A percentile compares a stretch with the other conserved stretches of the same genome.
Conservation (phyloP, 306 rosid species). For the Dalbergia oliveri region DNA sequence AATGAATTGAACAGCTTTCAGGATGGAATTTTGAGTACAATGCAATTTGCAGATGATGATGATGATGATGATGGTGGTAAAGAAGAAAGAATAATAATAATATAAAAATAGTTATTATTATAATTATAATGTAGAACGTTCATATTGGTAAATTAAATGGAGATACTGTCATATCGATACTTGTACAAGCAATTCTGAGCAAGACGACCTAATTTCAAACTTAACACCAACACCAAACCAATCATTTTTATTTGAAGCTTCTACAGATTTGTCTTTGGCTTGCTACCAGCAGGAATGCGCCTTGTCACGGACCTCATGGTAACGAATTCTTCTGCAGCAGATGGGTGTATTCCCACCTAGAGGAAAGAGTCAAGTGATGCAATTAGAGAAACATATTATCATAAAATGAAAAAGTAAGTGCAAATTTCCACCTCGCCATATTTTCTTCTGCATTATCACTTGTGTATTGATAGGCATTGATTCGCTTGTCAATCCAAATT, state of each 20-base stretch:
- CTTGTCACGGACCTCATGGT: conserved; percentile 87
- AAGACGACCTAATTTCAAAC: neutral
- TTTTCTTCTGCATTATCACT: neutral
- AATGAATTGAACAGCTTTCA: neutral
- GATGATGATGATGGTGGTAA: too few relatives aligned
- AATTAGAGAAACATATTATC: neutral
- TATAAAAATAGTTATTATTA: neutral
- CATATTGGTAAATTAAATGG: neutral
- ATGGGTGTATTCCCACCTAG: conserved; percentile 96
- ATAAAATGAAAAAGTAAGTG: neutral
- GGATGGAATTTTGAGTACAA: neutral
- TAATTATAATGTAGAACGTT: neutral
- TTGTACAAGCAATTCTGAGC: neutral
- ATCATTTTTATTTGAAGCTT: neutral
- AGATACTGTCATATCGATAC: neutral
- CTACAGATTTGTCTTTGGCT: conserved; percentile 41
- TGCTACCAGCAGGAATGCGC: conserved; percentile 58
- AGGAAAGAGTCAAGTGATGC: conserved; percentile 12
- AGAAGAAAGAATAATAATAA: neutral
- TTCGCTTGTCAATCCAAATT: too few relatives aligned
- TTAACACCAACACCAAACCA: neutral
- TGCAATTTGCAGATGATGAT: neutral
- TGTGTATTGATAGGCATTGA: too few relatives aligned
- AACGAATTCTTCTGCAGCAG: conserved; percentile 95
- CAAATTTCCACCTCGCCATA: neutral